A percentile compares a stretch with the other conserved stretches of the same genome.
phyloP scores from a whole-genome alignment of 1,284 basidiomycete species.

The Leccinum solheimii region DNA sequence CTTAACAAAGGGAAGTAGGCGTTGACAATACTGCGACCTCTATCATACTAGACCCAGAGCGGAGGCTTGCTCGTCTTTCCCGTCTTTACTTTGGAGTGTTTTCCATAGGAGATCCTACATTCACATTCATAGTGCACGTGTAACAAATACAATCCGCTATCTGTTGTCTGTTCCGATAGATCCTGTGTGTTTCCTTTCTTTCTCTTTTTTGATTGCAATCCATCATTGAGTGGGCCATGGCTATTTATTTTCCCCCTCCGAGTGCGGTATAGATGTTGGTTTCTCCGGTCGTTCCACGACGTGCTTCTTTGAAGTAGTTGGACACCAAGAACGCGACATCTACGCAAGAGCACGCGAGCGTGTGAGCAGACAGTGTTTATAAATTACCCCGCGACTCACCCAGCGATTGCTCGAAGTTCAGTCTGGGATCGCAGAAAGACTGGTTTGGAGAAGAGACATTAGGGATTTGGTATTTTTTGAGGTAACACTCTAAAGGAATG shows the following conservation, averaged over 20 bases:
- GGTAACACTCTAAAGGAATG: neutral
- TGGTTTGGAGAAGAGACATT: slow-evolving; percentile 21
- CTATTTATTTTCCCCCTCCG: slow-evolving; percentile 24
- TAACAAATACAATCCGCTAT: slow-evolving; percentile 4
- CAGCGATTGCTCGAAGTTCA: slow-evolving; percentile 82
- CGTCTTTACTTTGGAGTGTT: neutral
- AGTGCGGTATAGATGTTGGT: slow-evolving; percentile 34
- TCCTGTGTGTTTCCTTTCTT: neutral
- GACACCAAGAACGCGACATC: slow-evolving; percentile 81
- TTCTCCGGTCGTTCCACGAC: slow-evolving; percentile 38
- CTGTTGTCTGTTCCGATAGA: slow-evolving; percentile 5
- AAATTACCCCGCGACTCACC: slow-evolving; percentile 45
- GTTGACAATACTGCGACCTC: neutral
- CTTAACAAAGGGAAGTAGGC: slow-evolving; percentile 39
- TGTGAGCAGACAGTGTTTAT: neutral
- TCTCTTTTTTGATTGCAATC: too few species aligned
- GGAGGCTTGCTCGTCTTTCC: neutral
- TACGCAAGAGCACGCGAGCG: slow-evolving; percentile 27
- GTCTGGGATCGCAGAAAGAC: slow-evolving; percentile 80
- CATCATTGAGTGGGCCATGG: neutral
- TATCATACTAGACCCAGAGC: neutral
- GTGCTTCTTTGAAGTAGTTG: slow-evolving; percentile 72
- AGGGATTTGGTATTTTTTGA: neutral
- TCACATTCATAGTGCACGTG: slow-evolving; percentile 1
- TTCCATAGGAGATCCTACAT: neutral